These are phyloP conservation scores for Pseudozyma flocculosa DNA, from an alignment of 1,284 basidiomycete genomes.

Conservation along the genomic window DNA sequence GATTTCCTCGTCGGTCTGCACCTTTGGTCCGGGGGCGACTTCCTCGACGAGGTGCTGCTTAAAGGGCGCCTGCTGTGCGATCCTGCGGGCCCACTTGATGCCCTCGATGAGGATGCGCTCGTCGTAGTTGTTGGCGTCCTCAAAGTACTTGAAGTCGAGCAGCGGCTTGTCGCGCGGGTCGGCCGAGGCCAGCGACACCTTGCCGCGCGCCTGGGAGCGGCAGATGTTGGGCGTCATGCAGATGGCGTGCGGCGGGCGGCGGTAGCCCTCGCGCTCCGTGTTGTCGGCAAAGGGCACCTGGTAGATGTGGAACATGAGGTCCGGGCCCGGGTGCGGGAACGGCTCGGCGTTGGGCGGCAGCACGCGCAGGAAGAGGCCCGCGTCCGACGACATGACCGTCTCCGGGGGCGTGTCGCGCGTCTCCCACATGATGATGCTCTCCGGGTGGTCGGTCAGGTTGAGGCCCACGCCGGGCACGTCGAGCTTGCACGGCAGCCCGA, in stretches of 20 bases:
- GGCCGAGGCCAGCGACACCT: slow-evolving; percentile 58
- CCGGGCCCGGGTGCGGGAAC: slow-evolving; percentile 49
- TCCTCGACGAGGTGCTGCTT: slow-evolving; percentile 59
- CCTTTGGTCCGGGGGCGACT: slow-evolving; percentile 56
- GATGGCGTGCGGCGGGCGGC: slow-evolving; percentile 55
- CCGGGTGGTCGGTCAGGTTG: slow-evolving; percentile 64
- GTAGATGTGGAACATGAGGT: slow-evolving; percentile 59
- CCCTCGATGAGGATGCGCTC: slow-evolving; percentile 62
- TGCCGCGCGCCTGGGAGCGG: slow-evolving; percentile 60
- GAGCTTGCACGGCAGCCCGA: slow-evolving; percentile 60
- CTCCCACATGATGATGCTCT: slow-evolving; percentile 57
- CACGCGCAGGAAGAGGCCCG: slow-evolving; percentile 55
- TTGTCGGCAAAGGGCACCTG: slow-evolving; percentile 55
- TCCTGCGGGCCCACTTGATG: slow-evolving; percentile 62
- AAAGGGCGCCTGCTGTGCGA: slow-evolving; percentile 62
- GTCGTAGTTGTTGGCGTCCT: slow-evolving; percentile 62
- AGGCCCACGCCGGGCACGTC: slow-evolving; percentile 63
- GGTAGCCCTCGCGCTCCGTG: slow-evolving; percentile 56
- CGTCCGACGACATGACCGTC: slow-evolving; percentile 58
- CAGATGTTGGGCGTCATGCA: slow-evolving; percentile 59
- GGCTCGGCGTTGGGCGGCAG: slow-evolving; percentile 44
- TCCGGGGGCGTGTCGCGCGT: slow-evolving; percentile 55
- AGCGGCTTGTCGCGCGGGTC: slow-evolving; percentile 61
- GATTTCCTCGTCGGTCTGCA: slow-evolving; percentile 54
- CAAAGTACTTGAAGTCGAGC: slow-evolving; percentile 64